These are phyloP conservation scores for Pyricularia grisea DNA, from an alignment of 2,329 filamentous ascomycete genomes.

Conservation along the genomic window DNA sequence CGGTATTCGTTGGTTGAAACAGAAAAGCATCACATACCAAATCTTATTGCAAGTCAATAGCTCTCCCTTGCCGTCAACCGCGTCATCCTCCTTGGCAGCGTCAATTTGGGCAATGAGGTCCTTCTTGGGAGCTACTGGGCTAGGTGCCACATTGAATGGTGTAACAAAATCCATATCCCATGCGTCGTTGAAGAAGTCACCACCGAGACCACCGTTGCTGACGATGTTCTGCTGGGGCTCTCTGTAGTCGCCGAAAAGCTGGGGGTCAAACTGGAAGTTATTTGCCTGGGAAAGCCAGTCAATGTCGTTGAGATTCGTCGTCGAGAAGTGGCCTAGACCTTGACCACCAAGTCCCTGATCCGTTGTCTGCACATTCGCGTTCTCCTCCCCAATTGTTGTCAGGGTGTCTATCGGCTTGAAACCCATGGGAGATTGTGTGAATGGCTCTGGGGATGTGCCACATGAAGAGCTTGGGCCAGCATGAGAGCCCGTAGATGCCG, in stretches of 20 bases:
- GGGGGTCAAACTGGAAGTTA: slow-evolving; percentile 79
- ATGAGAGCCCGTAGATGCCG: slow-evolving; percentile 52
- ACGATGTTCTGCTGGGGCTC: slow-evolving; percentile 80
- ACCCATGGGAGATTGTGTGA: slow-evolving; percentile 59
- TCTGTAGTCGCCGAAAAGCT: slow-evolving; percentile 85
- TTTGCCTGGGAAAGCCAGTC: slow-evolving; percentile 75
- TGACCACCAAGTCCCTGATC: slow-evolving; percentile 1
- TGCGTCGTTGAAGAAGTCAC: slow-evolving; percentile 61
- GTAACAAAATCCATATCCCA: slow-evolving; percentile 74
- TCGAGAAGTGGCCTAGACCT: slow-evolving; percentile 28
- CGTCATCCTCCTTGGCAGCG: slow-evolving; percentile 63
- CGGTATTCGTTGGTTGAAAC: not conserved
- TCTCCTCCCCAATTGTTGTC: slow-evolving; percentile 58
- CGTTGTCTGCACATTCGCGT: not conserved
- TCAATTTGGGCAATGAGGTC: slow-evolving; percentile 74
- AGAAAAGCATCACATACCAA: slow-evolving; percentile 53
- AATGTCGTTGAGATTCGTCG: slow-evolving; percentile 46
- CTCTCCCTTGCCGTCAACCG: slow-evolving; percentile 45
- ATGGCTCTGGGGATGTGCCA: slow-evolving; percentile 70
- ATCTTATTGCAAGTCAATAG: slow-evolving; percentile 83
- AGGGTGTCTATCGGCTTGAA: slow-evolving; percentile 54
- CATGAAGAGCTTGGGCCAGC: slow-evolving; percentile 55
- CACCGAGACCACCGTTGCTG: slow-evolving; percentile 40
- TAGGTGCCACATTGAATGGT: slow-evolving; percentile 61
- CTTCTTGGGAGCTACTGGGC: slow-evolving; percentile 40